Percentiles rank a stretch among this genome's conserved stretches.
These are phyloP conservation scores for Zhuliangozyma blackwelliae DNA, from an alignment of 1,139 yeast species.

Conservation along the genomic window DNA sequence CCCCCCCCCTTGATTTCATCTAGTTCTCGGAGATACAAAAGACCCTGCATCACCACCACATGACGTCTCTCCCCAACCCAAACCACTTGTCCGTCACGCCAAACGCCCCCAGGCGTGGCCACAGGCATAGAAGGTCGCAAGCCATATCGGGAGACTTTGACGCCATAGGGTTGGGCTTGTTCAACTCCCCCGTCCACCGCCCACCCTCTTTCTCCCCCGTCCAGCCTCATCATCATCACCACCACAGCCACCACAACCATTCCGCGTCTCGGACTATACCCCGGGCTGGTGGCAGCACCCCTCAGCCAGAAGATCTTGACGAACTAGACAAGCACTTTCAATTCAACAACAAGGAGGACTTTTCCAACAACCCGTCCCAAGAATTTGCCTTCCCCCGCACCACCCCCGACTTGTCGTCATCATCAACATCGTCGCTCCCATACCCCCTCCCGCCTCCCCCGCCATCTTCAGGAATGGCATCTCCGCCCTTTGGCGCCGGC, in stretches of 20 bases:
- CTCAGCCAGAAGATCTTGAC: conserved; percentile 6
- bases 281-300: not conserved
- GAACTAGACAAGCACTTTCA: conserved; percentile 22
- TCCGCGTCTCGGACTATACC: not conserved
- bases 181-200: conserved; percentile 23
- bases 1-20: not conserved
- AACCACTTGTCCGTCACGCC: conserved; percentile 12
- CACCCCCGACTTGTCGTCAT: conserved; percentile 12
- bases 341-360: conserved; percentile 36
- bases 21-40: no score
- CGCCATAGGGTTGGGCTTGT: conserved; percentile 36
- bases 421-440: not conserved
- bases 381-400: conserved; percentile 31
- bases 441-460: conserved; percentile 4
- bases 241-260: conserved; percentile 1
- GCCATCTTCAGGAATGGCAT: not conserved
- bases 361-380: conserved; percentile 19
- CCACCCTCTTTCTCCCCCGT: conserved; percentile 1
- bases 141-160: conserved; percentile 76
- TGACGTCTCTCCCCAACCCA: conserved; percentile 13
- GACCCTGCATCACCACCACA: not conserved
- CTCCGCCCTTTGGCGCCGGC: conserved; percentile 1
- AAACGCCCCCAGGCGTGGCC: conserved; percentile 36
- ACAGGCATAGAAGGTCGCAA: conserved; percentile 65
- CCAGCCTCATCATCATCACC: no score